Evolutionary conservation across 192 early-diverging fungal genomes (phyloP).

Genomic region (Dimargaris xerosporica): DNA sequence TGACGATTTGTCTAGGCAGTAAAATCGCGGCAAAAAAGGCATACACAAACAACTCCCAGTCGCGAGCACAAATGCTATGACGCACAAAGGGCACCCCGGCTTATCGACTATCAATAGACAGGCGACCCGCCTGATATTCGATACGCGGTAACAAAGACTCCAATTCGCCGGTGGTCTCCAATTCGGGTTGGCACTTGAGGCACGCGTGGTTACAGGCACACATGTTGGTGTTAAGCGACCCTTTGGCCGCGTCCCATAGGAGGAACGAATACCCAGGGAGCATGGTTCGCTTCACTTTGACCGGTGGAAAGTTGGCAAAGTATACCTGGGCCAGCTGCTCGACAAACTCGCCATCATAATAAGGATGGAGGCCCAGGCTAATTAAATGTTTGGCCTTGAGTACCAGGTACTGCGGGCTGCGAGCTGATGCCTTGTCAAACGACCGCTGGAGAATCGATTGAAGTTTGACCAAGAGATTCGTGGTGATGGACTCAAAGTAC

Average conservation of each 20-base stretch:
- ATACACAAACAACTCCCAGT: no score
- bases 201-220: constrained; percentile 2
- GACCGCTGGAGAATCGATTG: constrained; percentile 1
- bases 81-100: no score
- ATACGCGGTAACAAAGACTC: constrained; percentile 4
- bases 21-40: no score
- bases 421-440: not conserved
- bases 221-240: not conserved
- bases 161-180: not conserved
- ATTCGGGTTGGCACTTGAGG: not conserved
- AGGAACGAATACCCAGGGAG: not conserved
- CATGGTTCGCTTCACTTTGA: not conserved
- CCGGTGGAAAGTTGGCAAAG: constrained; percentile 4
- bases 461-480: not conserved
- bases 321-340: constrained; percentile 1
- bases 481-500: constrained; percentile 7
- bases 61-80: no score
- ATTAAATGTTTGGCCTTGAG: constrained; percentile 1
- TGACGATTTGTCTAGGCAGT: no score
- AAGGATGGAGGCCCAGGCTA: not conserved
- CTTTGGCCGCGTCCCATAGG: constrained; percentile 1
- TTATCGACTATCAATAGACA: no score
- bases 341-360: constrained; percentile 1
- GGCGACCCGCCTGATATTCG: not conserved
- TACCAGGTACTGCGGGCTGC: not conserved